Base-by-base conservation (phyloP, 2,329 filamentous ascomycete species). In the Colletotrichum destructivum region DNA sequence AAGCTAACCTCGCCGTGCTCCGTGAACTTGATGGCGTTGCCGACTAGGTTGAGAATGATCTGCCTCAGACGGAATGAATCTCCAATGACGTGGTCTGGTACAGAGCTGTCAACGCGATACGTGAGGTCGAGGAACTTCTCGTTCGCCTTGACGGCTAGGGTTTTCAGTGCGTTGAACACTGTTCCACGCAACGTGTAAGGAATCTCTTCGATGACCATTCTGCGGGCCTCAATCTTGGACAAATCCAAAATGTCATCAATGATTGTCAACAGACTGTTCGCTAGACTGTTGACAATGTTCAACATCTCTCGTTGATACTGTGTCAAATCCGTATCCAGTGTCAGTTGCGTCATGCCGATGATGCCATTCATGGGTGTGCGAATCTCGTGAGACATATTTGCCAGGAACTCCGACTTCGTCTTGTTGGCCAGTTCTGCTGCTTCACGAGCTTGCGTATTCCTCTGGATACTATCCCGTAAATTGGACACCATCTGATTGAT, bases 401-500 rank as follows among this genome's bases (percentile, higher is more conserved):
- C 96, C 71, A 99, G 86, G 86, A 99, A 99, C 79, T 98, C 96
- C 12, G 96, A 98, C 80, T 99, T 99, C 52, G 96, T 98, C 84
- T 97, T 96, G 86, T 98, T 98, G 74, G 96, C 96, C 80, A 98
- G 86, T 81, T 99, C 96, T 78, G 96, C 96, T 57, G 96, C 95
- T 82, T 98, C 96, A 82, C 96, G 93, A 69, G 96, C 96, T 75
- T 95, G 94, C 3, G 95, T 98, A 81, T 98, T 99, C 81, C 95
- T 91, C 81, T 98, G 95, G 76, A 99, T 98, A 87, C 94, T 97
- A 83, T 98, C 96, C 76, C 96, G 88, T 74, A 99, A 85, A 80
- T 97, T 98, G 80, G 94, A 96, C 64, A 98, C 95, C 96, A 99
- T 99, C 85, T 97, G 94, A 81, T 98, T 99, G 88, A 99, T 98